phyloP scores from a whole-genome alignment of 169 alveolate genomes.

The Miamiensis avidus region DNA sequence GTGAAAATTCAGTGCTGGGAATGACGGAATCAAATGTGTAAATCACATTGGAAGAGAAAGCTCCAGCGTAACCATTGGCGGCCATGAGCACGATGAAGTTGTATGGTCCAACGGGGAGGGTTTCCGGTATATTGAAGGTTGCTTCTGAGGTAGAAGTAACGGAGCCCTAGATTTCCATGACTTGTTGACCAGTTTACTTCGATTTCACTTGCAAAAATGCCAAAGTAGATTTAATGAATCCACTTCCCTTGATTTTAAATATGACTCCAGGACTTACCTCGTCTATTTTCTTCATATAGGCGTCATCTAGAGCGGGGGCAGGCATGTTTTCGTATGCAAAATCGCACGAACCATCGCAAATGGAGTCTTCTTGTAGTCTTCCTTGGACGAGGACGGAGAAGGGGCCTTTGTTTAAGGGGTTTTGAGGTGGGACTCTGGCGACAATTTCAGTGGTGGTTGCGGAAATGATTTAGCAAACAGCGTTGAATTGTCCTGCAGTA shows the following conservation, averaged over 20 bases:
- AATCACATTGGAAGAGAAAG: background rate
- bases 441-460: background rate
- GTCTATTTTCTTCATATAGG: background rate
- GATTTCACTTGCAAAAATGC: background rate
- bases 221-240: background rate
- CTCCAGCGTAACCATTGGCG: background rate
- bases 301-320: background rate
- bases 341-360: background rate
- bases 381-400: background rate
- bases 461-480: background rate
- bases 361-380: background rate
- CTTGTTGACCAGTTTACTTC: too few relatives aligned
- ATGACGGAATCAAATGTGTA: background rate
- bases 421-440: background rate
- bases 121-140: background rate
- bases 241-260: background rate
- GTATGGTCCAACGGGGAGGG: background rate
- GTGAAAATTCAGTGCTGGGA: background rate
- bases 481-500: background rate
- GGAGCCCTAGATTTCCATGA: too few relatives aligned
- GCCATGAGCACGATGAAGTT: background rate
- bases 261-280: background rate
- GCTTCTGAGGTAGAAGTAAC: background rate
- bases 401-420: background rate
- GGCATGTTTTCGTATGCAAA: background rate